Base-by-base conservation (phyloP, 31 red algal species). In the Endocladia muricata region DNA sequence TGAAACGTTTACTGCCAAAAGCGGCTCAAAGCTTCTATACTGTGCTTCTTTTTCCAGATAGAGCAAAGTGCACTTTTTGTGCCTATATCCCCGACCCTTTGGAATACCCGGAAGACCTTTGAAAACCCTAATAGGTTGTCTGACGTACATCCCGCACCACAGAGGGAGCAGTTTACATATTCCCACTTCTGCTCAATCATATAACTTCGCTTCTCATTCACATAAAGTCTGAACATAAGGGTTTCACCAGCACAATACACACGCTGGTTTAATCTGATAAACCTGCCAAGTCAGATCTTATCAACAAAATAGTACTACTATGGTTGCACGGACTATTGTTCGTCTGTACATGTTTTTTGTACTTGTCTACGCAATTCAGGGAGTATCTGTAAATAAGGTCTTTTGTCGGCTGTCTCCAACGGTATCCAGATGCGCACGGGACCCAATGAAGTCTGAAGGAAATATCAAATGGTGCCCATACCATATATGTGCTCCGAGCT, bases 391-490 rank as follows among this genome's bases (percentile, higher is more conserved):
- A 19, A 49, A 49, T 19, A 49, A 49, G 19, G 19, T 58, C 15
- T 75, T 58, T 35, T 75, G 71, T 21, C 71, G 71, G 15, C 49
- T 47, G n/a, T 34, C 44, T 58, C 41, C 44, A 35, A 58, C 32
- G 37, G 55, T 75, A 37, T 42, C 71, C 2, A 47, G 71, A 59
- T 75, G 71, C 41, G 71, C 59, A 28, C 51, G 59, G n/a, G 2
- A 42, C 36, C 71, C 71, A 2, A 47, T 75, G 33, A 49, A 58
- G 0, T 55, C 52, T 35, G 41, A 75, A 55, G 71, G 11, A 15
- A 41, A 42, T 9, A 28, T 58, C 31, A 47, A 57, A 26, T 75
- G 71, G 71, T 75, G 71, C 31, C 71, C 71, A 15, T 75, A 36
- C 41, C 71, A 54, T 19, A 54, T 75, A 37, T 75, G 71, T 21